phyloP scores from a whole-genome alignment of 2,329 filamentous ascomycete species.

The Phialophora verrucosa region DNA sequence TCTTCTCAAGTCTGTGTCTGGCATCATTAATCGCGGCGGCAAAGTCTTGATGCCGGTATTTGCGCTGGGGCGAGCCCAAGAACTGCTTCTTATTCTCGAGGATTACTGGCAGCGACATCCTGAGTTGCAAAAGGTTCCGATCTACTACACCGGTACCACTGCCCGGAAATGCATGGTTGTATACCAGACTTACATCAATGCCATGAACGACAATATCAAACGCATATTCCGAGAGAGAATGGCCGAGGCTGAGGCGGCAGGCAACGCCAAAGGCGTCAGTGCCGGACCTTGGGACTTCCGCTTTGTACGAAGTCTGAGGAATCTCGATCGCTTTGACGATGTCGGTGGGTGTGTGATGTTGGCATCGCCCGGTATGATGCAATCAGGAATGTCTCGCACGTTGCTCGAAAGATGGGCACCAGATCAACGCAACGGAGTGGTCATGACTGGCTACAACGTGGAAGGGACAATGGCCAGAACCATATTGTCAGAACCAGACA shows the following conservation, averaged over 20 bases:
- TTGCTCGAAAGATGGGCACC: conserved; percentile 95
- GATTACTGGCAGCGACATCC: conserved; percentile 94
- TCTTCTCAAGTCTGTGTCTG: conserved; percentile 93
- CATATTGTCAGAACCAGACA: conserved; percentile 91
- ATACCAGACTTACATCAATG: conserved; percentile 96
- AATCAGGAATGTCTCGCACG: conserved; percentile 92
- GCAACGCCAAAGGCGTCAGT: conserved; percentile 71
- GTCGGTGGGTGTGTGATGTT: conserved; percentile 96
- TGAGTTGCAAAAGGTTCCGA: conserved; percentile 87
- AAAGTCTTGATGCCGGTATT: conserved; percentile 95
- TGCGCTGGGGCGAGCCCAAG: conserved; percentile 89
- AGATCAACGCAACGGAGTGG: conserved; percentile 94
- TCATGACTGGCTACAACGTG: conserved; percentile 97
- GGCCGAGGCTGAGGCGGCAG: conserved; percentile 83
- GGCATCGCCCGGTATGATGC: conserved; percentile 95
- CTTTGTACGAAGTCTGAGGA: conserved; percentile 89
- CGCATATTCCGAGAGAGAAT: conserved; percentile 90
- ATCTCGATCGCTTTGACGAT: conserved; percentile 93
- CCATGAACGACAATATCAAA: conserved; percentile 99
- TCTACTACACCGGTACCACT: conserved; percentile 96
- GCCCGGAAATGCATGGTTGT: conserved; percentile 98
- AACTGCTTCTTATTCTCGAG: conserved; percentile 90
- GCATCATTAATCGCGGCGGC: conserved; percentile 87
- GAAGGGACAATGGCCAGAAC: conserved; percentile 98
- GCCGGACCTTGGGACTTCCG: conserved; percentile 93